Percentiles rank a stretch among this genome's conserved stretches.
phyloP scores from a whole-genome alignment of 495 filamentous ascomycete genomes.

The Aspergillus hancockii region DNA sequence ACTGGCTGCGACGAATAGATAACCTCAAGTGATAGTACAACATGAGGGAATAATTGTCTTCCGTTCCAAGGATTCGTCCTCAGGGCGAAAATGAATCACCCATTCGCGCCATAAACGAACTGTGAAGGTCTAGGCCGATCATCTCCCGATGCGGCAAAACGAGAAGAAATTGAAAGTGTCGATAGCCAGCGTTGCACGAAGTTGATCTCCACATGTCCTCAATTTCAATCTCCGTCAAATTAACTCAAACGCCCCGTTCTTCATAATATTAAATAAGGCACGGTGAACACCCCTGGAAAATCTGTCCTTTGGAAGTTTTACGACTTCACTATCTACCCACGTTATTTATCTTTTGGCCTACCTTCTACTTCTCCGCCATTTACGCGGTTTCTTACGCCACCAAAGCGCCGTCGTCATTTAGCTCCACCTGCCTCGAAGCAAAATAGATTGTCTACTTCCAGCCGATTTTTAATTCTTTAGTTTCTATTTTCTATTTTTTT shows the following conservation, averaged over 20 bases:
- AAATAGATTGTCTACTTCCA: not conserved
- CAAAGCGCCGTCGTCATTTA: constrained; percentile 12
- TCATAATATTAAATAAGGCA: not conserved
- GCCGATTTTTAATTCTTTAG: constrained; percentile 2
- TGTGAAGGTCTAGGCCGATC: constrained; percentile 13
- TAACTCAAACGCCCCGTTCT: not conserved
- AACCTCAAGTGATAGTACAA: not conserved
- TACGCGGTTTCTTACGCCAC: constrained; percentile 15
- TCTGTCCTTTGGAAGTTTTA: not conserved
- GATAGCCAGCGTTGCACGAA: constrained; percentile 4
- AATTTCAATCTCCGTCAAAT: not conserved
- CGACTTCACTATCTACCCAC: too few species aligned
- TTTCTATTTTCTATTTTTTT: constrained; percentile 10
- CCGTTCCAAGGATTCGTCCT: constrained; percentile 5
- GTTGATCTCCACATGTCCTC: not conserved
- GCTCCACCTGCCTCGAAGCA: constrained; percentile 3
- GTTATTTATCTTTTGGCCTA: too few species aligned
- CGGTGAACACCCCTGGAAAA: not conserved
- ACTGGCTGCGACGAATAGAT: too few species aligned
- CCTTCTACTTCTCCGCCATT: constrained; percentile 1
- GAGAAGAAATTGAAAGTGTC: constrained; percentile 3
- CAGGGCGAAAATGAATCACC: not conserved
- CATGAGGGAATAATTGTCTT: not conserved
- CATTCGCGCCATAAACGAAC: not conserved
- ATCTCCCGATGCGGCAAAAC: constrained; percentile 15